phyloP scores from a whole-genome alignment of 129 eudicot genomes.

The Flaveria sonorensis region DNA sequence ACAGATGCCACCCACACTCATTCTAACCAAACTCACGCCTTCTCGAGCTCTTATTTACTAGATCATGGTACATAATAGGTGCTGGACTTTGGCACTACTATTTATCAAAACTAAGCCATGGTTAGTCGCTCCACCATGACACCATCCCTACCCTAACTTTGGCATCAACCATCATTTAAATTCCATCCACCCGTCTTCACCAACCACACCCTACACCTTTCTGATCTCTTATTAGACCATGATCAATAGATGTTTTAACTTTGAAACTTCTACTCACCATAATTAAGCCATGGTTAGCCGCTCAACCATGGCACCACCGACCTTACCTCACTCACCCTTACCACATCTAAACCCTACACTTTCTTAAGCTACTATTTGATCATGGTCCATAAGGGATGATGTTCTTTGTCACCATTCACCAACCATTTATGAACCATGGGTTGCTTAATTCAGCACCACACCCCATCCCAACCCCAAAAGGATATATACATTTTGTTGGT shows the following conservation, averaged over 20 bases:
- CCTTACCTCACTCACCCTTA: neutral
- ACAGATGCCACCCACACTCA: neutral
- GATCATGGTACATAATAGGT: neutral
- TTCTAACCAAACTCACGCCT: neutral
- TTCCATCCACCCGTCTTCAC: too few relatives aligned
- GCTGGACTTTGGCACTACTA: neutral
- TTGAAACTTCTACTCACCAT: neutral
- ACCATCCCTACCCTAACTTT: neutral
- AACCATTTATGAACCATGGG: neutral
- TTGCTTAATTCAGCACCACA: neutral
- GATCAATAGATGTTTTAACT: neutral
- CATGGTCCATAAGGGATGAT: constrained; percentile 5
- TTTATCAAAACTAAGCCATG: neutral
- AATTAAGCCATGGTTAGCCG: neutral
- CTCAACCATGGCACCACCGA: neutral
- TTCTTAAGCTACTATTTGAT: neutral
- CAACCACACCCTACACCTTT: neutral
- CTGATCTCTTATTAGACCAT: neutral
- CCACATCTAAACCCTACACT: neutral
- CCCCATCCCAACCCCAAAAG: neutral
- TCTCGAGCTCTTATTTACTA: neutral
- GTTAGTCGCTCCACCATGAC: neutral
- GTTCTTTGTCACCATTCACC: constrained; percentile 11
- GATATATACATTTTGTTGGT: constrained; percentile 23
- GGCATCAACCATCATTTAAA: neutral